These are phyloP conservation scores for Turritis glabra DNA, from an alignment of 345 rosid genomes.

Conservation along the genomic window DNA sequence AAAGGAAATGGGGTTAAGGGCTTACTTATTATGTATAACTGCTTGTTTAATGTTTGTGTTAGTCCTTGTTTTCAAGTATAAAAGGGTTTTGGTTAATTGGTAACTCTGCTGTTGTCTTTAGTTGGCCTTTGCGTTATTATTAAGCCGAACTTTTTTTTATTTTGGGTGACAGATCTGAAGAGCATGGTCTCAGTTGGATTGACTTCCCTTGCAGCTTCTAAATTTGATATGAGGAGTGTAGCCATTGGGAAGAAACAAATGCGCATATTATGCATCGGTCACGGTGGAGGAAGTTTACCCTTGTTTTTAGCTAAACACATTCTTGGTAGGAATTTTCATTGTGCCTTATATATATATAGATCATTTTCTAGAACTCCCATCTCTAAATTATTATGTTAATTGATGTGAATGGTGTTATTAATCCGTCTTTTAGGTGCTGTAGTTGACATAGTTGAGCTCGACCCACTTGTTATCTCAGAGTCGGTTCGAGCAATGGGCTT, in stretches of 20 bases:
- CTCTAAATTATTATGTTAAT: background rate
- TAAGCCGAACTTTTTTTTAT: background rate
- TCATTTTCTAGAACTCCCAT: background rate
- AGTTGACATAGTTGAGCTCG: slow-evolving; percentile 76
- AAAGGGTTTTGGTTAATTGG: background rate
- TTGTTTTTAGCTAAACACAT: slow-evolving; percentile 79
- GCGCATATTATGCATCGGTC: slow-evolving; percentile 82
- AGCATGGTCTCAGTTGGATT: slow-evolving; percentile 88
- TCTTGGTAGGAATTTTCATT: slow-evolving; percentile 50
- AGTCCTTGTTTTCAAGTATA: background rate
- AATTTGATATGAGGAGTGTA: slow-evolving; percentile 55
- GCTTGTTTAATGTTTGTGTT: background rate
- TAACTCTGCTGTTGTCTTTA: background rate
- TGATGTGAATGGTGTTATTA: background rate
- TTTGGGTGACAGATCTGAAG: slow-evolving; percentile 60
- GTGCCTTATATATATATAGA: too few species aligned
- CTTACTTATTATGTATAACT: background rate
- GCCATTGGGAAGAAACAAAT: slow-evolving; percentile 56
- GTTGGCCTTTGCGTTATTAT: background rate
- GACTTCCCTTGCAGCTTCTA: slow-evolving; percentile 61
- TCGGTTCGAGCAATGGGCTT: slow-evolving; percentile 84
- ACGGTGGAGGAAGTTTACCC: slow-evolving; percentile 94
- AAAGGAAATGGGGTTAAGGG: background rate
- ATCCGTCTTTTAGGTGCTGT: slow-evolving; percentile 58
- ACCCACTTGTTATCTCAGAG: slow-evolving; percentile 77